These are phyloP conservation scores for Pseudomicrostroma phylloplanum DNA, from an alignment of 1,284 basidiomycete species.

Conservation along the genomic window DNA sequence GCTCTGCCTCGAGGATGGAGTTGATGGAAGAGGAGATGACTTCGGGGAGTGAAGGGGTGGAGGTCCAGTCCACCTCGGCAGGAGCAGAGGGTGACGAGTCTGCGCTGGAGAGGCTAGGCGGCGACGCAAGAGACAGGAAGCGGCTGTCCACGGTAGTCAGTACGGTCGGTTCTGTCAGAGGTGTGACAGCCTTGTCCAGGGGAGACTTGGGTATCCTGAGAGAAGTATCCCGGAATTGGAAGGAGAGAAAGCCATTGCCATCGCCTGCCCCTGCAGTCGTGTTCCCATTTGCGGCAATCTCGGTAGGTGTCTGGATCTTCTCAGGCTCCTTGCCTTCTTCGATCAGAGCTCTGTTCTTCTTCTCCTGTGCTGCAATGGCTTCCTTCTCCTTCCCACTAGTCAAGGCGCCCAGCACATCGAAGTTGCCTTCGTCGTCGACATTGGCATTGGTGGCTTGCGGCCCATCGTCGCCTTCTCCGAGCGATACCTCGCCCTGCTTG, in stretches of 20 bases:
- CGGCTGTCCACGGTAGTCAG: background rate
- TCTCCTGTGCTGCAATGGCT: slow-evolving; percentile 33
- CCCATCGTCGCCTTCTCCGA: slow-evolving; percentile 24
- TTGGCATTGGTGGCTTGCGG: slow-evolving; percentile 8
- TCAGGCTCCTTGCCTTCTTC: slow-evolving; percentile 53
- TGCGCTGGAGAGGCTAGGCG: background rate
- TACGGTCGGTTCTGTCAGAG: slow-evolving; percentile 5
- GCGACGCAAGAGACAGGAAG: background rate
- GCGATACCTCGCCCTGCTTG: slow-evolving; percentile 29
- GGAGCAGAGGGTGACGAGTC: background rate
- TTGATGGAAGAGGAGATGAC: slow-evolving; percentile 27
- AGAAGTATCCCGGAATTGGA: background rate
- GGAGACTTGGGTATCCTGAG: background rate
- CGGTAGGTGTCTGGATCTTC: slow-evolving; percentile 1
- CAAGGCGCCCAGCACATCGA: slow-evolving; percentile 57
- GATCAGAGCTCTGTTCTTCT: slow-evolving; percentile 74
- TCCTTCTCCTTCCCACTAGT: slow-evolving; percentile 35
- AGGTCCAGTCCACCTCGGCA: slow-evolving; percentile 14
- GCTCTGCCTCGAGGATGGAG: slow-evolving; percentile 30
- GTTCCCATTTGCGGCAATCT: background rate
- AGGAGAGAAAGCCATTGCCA: slow-evolving; percentile 2
- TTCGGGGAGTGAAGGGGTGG: slow-evolving; percentile 24
- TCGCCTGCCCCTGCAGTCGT: slow-evolving; percentile 4
- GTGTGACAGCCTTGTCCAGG: background rate
- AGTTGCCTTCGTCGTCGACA: slow-evolving; percentile 69